Evolutionary conservation across 2,329 filamentous ascomycete species (phyloP).

Genomic region (Alternaria burnsii): DNA sequence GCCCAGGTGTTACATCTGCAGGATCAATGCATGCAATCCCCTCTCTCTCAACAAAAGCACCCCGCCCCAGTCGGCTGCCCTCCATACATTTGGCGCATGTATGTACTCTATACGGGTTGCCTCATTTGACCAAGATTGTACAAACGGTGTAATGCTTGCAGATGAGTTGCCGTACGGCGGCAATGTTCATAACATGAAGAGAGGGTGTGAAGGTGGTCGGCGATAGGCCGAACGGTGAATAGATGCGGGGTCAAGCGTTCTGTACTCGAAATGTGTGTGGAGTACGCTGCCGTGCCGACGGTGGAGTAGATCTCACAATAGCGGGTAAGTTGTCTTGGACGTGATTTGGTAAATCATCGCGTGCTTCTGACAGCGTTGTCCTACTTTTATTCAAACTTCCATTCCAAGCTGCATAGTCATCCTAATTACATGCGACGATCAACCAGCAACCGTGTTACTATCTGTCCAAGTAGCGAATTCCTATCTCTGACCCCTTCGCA

Average conservation of each 20-base stretch:
- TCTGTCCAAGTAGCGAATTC: background rate
- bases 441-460: slow-evolving; percentile 1
- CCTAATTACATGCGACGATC: background rate
- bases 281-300: background rate
- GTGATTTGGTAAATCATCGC: background rate
- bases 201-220: slow-evolving; percentile 5
- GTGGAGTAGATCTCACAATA: background rate
- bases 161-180: background rate
- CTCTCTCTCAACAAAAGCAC: slow-evolving; percentile 32
- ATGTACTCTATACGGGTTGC: slow-evolving; percentile 10
- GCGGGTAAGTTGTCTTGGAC: background rate
- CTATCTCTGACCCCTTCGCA: background rate
- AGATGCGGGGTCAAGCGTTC: background rate
- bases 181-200: background rate
- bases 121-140: background rate
- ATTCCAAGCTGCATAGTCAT: background rate
- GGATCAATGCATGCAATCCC: slow-evolving; percentile 21
- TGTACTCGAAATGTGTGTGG: background rate
- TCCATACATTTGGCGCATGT: slow-evolving; percentile 12
- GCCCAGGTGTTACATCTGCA: slow-evolving; percentile 32
- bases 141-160: slow-evolving; percentile 1
- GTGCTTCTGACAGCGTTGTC: background rate
- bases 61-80: slow-evolving; percentile 17
- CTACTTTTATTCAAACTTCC: background rate
- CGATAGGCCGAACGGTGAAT: background rate